These are phyloP conservation scores for Rhodotorula sp. DNA, from an alignment of 1,284 basidiomycete genomes.

Conservation along the genomic window DNA sequence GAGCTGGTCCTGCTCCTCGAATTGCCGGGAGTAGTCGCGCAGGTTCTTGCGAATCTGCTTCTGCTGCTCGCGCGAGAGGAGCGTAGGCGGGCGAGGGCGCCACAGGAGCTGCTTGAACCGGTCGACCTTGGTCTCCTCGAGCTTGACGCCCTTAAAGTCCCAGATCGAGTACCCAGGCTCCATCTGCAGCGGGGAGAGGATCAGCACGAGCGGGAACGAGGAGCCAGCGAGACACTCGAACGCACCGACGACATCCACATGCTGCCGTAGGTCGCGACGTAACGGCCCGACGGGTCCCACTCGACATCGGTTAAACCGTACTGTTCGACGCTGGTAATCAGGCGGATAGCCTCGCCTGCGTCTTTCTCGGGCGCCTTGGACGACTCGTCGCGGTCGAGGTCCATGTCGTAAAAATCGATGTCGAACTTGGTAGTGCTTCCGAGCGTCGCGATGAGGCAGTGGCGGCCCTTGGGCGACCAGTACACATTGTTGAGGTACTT, in stretches of 20 bases:
- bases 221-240: conserved; percentile 30
- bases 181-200: conserved; percentile 57
- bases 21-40: conserved; percentile 83
- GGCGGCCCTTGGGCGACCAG: conserved; percentile 95
- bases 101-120: conserved; percentile 99
- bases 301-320: conserved; percentile 97
- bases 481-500: conserved; percentile 86
- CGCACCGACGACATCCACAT: conserved; percentile 90
- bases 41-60: conserved; percentile 84
- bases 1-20: conserved; percentile 95
- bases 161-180: conserved; percentile 96
- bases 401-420: conserved; percentile 98
- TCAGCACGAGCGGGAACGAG: background rate
- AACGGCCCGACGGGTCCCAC: conserved; percentile 97
- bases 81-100: conserved; percentile 86
- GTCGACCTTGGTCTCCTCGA: conserved; percentile 78
- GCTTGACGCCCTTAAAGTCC: conserved; percentile 95
- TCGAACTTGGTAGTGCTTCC: conserved; percentile 95
- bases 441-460: conserved; percentile 92
- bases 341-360: conserved; percentile 68
- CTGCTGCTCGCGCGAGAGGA: conserved; percentile 86
- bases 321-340: conserved; percentile 82
- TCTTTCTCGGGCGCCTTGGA: conserved; percentile 45
- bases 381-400: conserved; percentile 58
- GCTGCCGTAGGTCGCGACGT: conserved; percentile 88